Percentiles rank a stretch among this genome's conserved stretches.
These are phyloP conservation scores for Trichoderma citrinoviride DNA, from an alignment of 2,329 filamentous ascomycete genomes.

Conservation along the genomic window DNA sequence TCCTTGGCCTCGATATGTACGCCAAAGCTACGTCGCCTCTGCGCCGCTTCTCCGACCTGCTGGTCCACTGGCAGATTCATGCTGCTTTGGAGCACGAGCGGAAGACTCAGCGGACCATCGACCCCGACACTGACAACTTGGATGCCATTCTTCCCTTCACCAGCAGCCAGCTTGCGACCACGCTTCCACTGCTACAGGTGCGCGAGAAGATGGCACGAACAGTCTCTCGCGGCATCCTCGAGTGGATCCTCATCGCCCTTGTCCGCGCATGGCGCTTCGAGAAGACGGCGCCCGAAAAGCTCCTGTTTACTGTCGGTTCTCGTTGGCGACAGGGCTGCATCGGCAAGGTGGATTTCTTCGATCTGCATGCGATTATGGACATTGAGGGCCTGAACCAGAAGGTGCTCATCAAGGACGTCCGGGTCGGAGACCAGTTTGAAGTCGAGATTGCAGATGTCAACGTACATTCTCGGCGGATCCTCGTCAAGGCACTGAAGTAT, in stretches of 20 bases:
- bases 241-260: conserved; percentile 60
- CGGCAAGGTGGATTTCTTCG: conserved; percentile 52
- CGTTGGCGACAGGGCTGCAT: conserved; percentile 36
- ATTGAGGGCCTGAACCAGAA: conserved; percentile 39
- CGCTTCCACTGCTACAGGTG: conserved; percentile 51
- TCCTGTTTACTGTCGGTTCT: conserved; percentile 48
- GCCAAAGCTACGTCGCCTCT: conserved; percentile 64
- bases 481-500: conserved; percentile 45
- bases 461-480: conserved; percentile 45
- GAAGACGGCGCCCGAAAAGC: conserved; percentile 44
- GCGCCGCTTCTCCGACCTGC: conserved; percentile 61
- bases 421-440: conserved; percentile 52
- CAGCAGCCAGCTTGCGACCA: conserved; percentile 40
- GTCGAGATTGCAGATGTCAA: conserved; percentile 56
- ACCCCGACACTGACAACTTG: conserved; percentile 30
- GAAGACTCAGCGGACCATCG: conserved; percentile 29
- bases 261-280: conserved; percentile 60
- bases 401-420: conserved; percentile 43
- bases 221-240: conserved; percentile 44
- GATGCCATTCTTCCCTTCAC: conserved; percentile 48
- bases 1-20: conserved; percentile 60
- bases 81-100: conserved; percentile 52
- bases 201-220: conserved; percentile 51
- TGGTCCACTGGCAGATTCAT: conserved; percentile 67
- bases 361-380: conserved; percentile 43